Evolutionary conservation across 208 protist genomes (phyloP).

Genomic region (Leishmania major): DNA sequence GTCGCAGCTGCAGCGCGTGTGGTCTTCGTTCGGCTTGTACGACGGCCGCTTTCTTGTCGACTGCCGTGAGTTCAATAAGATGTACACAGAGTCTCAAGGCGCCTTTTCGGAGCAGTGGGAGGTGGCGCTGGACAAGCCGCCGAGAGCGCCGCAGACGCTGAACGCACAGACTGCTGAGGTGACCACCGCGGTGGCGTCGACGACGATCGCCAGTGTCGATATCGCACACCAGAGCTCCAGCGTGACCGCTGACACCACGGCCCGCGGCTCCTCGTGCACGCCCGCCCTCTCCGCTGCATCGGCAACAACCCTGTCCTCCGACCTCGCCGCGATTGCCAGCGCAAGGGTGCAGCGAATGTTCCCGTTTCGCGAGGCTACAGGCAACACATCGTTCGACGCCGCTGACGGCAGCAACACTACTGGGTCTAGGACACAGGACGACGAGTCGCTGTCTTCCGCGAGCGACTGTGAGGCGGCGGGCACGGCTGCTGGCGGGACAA

Average conservation of each 20-base stretch:
- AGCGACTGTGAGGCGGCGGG: slow-evolving; percentile 17
- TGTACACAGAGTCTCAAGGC: slow-evolving; percentile 31
- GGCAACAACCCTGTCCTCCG: not conserved
- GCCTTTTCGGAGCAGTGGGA: slow-evolving; percentile 32
- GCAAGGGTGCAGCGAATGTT: slow-evolving; percentile 13
- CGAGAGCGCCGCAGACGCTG: not conserved
- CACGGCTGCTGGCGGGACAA: slow-evolving; percentile 2
- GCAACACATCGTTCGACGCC: slow-evolving; percentile 15
- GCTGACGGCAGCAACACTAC: slow-evolving; percentile 14
- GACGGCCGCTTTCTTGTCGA: slow-evolving; percentile 28
- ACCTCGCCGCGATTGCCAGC: not conserved
- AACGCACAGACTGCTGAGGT: too few species aligned
- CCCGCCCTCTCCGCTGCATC: not conserved
- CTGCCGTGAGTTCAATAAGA: slow-evolving; percentile 30
- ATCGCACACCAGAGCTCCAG: not conserved
- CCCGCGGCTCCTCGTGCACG: not conserved
- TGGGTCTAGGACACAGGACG: slow-evolving; percentile 11
- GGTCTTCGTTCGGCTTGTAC: slow-evolving; percentile 48
- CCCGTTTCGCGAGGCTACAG: slow-evolving; percentile 8
- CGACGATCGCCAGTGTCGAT: not conserved
- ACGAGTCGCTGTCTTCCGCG: slow-evolving; percentile 20
- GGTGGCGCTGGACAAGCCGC: not conserved
- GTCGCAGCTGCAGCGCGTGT: slow-evolving; percentile 50
- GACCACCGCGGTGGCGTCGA: not conserved
- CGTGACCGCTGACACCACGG: not conserved